Evolutionary conservation across 2,329 filamentous ascomycete species (phyloP).

Genomic region (Colletotrichum spaethianum): DNA sequence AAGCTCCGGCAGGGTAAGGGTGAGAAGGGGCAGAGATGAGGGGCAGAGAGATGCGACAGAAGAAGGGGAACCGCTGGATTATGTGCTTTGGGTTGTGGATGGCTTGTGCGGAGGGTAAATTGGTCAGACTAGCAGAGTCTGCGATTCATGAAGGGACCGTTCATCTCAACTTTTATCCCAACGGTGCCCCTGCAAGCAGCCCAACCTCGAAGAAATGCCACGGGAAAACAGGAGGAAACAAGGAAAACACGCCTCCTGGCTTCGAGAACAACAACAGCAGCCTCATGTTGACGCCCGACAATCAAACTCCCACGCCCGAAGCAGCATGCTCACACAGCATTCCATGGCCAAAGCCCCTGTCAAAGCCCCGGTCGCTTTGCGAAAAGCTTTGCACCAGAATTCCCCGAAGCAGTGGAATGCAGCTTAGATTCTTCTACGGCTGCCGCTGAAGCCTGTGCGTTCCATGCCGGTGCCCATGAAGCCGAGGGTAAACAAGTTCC

Average conservation of each 20-base stretch:
- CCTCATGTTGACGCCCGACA: slow-evolving; percentile 33
- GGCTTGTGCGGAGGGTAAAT: background rate
- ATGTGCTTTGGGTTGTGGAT: background rate
- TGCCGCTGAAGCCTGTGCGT: background rate
- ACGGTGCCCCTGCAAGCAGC: slow-evolving; percentile 37
- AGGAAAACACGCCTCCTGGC: slow-evolving; percentile 1
- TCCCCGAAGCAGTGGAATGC: slow-evolving; percentile 22
- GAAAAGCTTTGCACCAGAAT: slow-evolving; percentile 3
- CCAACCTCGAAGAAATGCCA: slow-evolving; percentile 14
- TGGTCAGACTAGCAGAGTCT: slow-evolving; percentile 17
- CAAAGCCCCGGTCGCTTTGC: background rate
- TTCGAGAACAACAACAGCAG: slow-evolving; percentile 10
- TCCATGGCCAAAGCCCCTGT: slow-evolving; percentile 37
- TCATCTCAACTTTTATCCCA: slow-evolving; percentile 37
- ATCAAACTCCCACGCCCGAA: slow-evolving; percentile 35
- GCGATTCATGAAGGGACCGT: slow-evolving; percentile 33
- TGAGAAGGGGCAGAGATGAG: slow-evolving; percentile 20
- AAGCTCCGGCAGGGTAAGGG: slow-evolving; percentile 31
- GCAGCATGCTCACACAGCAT: slow-evolving; percentile 11
- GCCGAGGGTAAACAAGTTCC: slow-evolving; percentile 11
- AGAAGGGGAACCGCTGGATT: slow-evolving; percentile 11
- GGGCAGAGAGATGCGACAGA: background rate
- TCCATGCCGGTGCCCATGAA: background rate
- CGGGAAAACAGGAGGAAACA: background rate
- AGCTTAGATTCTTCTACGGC: slow-evolving; percentile 4